Percentiles rank a stretch among this genome's conserved stretches.
These are phyloP conservation scores for Mycosphaerella arachidis DNA, from an alignment of 2,329 filamentous ascomycete species.

Conservation along the genomic window DNA sequence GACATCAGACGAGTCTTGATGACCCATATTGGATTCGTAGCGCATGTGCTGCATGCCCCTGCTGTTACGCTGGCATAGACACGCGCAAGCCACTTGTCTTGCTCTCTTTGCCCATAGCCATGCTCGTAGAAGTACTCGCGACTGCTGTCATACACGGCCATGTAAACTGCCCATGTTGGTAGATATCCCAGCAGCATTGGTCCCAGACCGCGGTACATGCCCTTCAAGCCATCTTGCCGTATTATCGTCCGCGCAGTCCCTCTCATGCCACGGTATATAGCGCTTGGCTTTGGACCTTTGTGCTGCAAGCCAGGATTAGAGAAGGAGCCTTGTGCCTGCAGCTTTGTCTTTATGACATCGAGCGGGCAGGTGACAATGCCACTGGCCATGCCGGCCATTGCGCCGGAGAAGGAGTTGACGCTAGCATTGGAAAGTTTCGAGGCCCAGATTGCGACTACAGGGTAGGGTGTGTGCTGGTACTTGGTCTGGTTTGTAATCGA, in stretches of 20 bases:
- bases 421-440: slow-evolving; percentile 51
- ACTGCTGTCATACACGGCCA: slow-evolving; percentile 90
- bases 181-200: slow-evolving; percentile 94
- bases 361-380: slow-evolving; percentile 94
- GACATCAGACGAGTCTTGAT: slow-evolving; percentile 99
- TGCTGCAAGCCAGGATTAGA: slow-evolving; percentile 35
- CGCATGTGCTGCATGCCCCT: slow-evolving; percentile 86
- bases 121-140: slow-evolving; percentile 67
- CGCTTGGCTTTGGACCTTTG: slow-evolving; percentile 40
- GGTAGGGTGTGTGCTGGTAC: slow-evolving; percentile 25
- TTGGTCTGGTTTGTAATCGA: slow-evolving; percentile 10
- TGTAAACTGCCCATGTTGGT: slow-evolving; percentile 97
- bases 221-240: slow-evolving; percentile 79
- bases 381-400: slow-evolving; percentile 83
- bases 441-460: slow-evolving; percentile 38
- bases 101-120: slow-evolving; percentile 22
- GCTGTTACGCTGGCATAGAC: slow-evolving; percentile 88
- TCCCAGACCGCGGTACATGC: slow-evolving; percentile 87
- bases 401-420: slow-evolving; percentile 80
- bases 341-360: slow-evolving; percentile 97
- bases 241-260: slow-evolving; percentile 85
- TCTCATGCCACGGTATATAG: slow-evolving; percentile 76
- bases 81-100: slow-evolving; percentile 72
- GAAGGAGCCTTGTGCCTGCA: slow-evolving; percentile 92
- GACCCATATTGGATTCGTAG: slow-evolving; percentile 98